Base-by-base conservation (phyloP, 2,329 filamentous ascomycete species). In the Alternaria sp. region DNA sequence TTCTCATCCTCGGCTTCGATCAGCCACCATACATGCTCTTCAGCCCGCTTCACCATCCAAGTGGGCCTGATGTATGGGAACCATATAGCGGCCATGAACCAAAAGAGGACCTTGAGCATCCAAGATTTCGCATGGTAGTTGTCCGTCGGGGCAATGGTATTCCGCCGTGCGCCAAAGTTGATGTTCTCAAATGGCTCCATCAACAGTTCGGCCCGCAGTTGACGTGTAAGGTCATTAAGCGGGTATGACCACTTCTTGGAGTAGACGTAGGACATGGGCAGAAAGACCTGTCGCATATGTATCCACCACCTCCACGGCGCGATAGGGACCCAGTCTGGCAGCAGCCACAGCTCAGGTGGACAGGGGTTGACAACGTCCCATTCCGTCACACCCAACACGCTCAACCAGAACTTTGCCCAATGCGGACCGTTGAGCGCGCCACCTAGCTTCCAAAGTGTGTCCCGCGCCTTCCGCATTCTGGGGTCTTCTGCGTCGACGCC, bases 271-370 rank as follows among this genome's bases (percentile, higher is more conserved):
- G 91, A 89, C 93, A 98, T 97, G 6, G 94, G 91, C 52, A 97
- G 79, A 74, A 95, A 97, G n/a, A 99, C 94, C 80, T 92, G 89
- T n/a, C 96, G 93, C 80, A 97, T 97, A 73, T 99, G 96, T 73
- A 98, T 92, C 95, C 94, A 97, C 94, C 95, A 97, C 69, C 93
- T 85, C 93, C 93, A 97, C 0, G 95, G 95, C 6, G 93, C 89
- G 74, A 97, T 86, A 1, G 94, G 94, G 4, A 93, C 86, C 93
- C 93, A 97, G 78, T 97, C 92, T 0, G 94, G 94, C 4, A 97
- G 82, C 44, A 97, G 85, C 96, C 96, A 99, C 47, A 98, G 80
- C 82, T 99, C 96, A 0, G 96, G 92, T 1, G 96, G 96, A 2
- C 96, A 89, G 1, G 96, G 96, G 73, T 98, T 99, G 70, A 98